Evolutionary conservation across 192 early-diverging fungal genomes (phyloP), one percentile per base, ranked within the genome.

Genomic region (Backusella westeae): DNA sequence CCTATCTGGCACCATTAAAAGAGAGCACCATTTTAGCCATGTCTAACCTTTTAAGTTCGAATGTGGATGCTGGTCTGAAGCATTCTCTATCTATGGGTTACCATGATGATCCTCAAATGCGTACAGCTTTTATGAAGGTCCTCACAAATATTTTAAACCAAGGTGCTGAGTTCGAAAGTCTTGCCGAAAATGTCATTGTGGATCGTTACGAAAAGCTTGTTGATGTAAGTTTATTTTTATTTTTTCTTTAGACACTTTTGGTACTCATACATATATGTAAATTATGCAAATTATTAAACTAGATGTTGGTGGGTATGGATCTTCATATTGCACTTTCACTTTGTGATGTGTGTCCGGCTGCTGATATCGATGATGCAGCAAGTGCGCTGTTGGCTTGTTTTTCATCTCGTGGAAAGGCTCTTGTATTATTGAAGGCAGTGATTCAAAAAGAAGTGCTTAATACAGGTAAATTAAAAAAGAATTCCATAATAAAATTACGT

Each of bases 61-160:
- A 99, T 82, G 89, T 98, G 66, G 97, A 98, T 79, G 90, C 95
- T 63, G 97, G 95, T 32, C 83, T 99, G 72, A 91, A 94, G 83
- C 95, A 91, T 81, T 96, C 95, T 56, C 80, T 99, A 29, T 88
- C 94, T 0, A 93, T 96, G 87, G 93, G 91, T 15, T 98, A 97
- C 75, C 93, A 97, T 80, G 96, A 96, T 80, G 96, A 98, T 81
- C 88, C 91, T 17, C 90, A 92, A 75, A 95, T 93, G 68, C 88
- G 97, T 21, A 92, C 94, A 0, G 89, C 95, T 29, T 99, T 98
- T 77, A 96, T 96, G 81, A 90, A 96, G 67, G 96, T 99, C 36
- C 83, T 99, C 49, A 96, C 95, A 32, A 94, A 97, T 72, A 91
- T 98, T 65, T 82, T 99, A 59, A 92, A 95, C 71, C 84, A 91